Evolutionary conservation across 768 basidiomycete species (phyloP).

Genomic region (Cyathus striatus): DNA sequence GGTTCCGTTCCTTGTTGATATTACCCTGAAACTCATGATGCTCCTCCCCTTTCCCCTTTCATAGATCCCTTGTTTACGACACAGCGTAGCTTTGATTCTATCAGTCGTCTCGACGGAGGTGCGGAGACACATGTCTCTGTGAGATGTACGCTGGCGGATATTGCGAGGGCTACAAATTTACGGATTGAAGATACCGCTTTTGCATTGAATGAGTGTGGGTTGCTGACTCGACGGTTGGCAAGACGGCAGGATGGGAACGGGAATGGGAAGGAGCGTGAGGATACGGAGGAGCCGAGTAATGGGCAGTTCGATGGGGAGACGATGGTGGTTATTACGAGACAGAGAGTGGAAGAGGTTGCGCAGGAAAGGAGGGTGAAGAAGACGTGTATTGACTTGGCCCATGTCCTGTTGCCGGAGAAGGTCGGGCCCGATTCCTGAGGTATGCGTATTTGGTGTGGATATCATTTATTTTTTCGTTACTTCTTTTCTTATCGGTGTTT

Average conservation of each 20-base stretch:
- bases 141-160: conserved; percentile 67
- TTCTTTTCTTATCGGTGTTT: too few species aligned
- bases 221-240: conserved; percentile 47
- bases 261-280: conserved; percentile 18
- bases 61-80: conserved; percentile 50
- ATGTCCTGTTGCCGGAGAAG: conserved; percentile 37
- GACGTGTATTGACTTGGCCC: conserved; percentile 56
- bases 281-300: conserved; percentile 6
- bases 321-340: conserved; percentile 36
- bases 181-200: conserved; percentile 84
- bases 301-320: conserved; percentile 15
- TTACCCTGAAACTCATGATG: background rate
- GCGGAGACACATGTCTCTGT: conserved; percentile 66
- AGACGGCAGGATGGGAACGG: conserved; percentile 10
- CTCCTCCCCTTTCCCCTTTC: conserved; percentile 1
- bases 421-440: too few species aligned
- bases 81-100: conserved; percentile 54
- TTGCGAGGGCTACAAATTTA: conserved; percentile 77
- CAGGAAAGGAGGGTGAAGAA: conserved; percentile 66
- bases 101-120: conserved; percentile 57
- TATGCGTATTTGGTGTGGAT: too few species aligned
- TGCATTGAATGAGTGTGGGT: conserved; percentile 82
- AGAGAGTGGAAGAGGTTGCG: conserved; percentile 49
- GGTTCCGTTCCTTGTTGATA: background rate
- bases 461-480: too few species aligned